These are phyloP conservation scores for Talaromyces sp. DNA, from an alignment of 2,329 filamentous ascomycete species.

Conservation along the genomic window DNA sequence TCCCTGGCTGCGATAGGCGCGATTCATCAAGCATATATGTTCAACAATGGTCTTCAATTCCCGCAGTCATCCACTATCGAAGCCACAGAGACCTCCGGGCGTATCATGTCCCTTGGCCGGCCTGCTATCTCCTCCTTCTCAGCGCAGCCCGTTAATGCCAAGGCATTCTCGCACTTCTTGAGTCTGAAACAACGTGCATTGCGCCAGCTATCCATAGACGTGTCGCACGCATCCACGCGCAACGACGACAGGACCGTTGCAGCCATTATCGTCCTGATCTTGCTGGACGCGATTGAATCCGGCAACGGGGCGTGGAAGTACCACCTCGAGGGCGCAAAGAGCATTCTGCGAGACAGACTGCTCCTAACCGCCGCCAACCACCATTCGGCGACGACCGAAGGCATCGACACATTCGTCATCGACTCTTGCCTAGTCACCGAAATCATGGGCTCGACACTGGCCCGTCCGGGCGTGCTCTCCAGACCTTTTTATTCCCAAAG, in stretches of 20 bases:
- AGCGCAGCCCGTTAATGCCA: conserved; percentile 24
- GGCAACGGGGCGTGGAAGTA: conserved; percentile 49
- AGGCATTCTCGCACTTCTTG: conserved; percentile 37
- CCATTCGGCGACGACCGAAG: conserved; percentile 22
- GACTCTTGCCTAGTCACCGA: conserved; percentile 37
- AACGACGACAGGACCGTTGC: conserved; percentile 43
- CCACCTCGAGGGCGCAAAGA: conserved; percentile 49
- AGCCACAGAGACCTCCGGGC: background rate
- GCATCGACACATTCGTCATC: conserved; percentile 32
- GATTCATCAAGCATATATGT: conserved; percentile 42
- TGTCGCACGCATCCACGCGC: conserved; percentile 23
- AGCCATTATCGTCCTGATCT: conserved; percentile 46
- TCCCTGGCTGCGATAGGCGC: conserved; percentile 47
- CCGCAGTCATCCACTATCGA: background rate
- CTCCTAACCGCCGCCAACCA: conserved; percentile 11
- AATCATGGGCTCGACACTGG: conserved; percentile 40
- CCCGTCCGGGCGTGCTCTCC: conserved; percentile 34
- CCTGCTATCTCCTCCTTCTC: conserved; percentile 23
- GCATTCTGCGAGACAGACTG: conserved; percentile 35
- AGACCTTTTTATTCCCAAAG: conserved; percentile 34
- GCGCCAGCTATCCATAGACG: conserved; percentile 34
- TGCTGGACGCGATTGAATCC: conserved; percentile 49
- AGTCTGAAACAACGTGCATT: conserved; percentile 48
- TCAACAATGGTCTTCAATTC: conserved; percentile 19
- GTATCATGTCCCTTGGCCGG: background rate